These are phyloP conservation scores for Penium margaritaceum DNA, from an alignment of 139 green algal species.

Conservation along the genomic window DNA sequence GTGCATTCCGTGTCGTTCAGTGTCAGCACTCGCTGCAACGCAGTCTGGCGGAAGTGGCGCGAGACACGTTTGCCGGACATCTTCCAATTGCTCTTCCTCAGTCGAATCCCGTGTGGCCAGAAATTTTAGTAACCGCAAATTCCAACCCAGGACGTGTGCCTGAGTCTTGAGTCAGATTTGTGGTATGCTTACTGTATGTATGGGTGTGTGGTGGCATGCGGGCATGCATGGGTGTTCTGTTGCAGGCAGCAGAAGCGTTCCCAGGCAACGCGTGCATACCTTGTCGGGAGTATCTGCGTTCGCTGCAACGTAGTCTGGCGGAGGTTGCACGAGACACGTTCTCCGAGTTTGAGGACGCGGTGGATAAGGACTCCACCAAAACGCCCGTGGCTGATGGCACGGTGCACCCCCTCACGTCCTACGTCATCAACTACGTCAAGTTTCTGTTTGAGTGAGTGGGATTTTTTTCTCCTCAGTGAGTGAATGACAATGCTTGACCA, in stretches of 20 bases:
- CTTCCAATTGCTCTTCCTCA: too few species aligned
- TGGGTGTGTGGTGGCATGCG: not conserved
- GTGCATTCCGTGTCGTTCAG: not conserved
- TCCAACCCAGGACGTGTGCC: not conserved
- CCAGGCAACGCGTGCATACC: conserved; percentile 9
- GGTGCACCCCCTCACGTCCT: conserved; percentile 35
- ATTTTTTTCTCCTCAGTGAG: too few species aligned
- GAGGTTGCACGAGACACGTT: conserved; percentile 18
- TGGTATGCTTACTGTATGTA: not conserved
- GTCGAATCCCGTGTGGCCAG: too few species aligned
- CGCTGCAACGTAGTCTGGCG: conserved; percentile 3
- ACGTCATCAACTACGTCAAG: conserved; percentile 47
- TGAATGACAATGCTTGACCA: too few species aligned
- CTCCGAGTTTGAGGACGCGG: conserved; percentile 43
- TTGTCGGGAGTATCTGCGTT: not conserved
- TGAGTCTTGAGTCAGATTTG: not conserved
- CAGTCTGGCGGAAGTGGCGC: conserved; percentile 14
- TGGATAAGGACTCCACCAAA: conserved; percentile 13
- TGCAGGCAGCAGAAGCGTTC: conserved; percentile 16
- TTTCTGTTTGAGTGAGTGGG: conserved; percentile 25
- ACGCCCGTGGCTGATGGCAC: conserved; percentile 22
- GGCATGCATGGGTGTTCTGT: too few species aligned
- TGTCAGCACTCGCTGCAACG: not conserved
- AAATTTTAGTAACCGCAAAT: not conserved
- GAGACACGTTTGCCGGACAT: too few species aligned